Evolutionary conservation across 2,329 filamentous ascomycete species (phyloP), one percentile per base, ranked within the genome.

Genomic region (Exophiala mesophila): DNA sequence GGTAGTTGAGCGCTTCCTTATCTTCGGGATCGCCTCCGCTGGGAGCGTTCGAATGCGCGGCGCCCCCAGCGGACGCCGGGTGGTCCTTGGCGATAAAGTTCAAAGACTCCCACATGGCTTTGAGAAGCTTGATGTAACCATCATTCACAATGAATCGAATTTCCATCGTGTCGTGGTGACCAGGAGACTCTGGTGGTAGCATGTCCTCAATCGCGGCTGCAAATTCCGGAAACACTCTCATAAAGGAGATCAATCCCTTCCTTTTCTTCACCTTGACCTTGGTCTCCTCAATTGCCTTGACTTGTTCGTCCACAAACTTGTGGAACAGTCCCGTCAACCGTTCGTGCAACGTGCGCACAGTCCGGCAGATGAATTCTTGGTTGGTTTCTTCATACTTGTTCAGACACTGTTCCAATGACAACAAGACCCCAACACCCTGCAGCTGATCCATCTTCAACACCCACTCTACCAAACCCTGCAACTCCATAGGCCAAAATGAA

Each of bases 191-290:
- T 13, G 73, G 72, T 1, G 74, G 68, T 34, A 95, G 74, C 78
- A 94, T 89, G 58, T 83, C 88, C 65, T 96, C 89, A 1, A 96
- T 78, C 0, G 85, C 81, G 1, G 78, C 67, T n/a, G 82, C 82
- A 66, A 96, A 96, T 45, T 82, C 72, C 0, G 90, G 92, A 71
- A 97, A 97, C 29, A 90, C 83, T 52, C 87, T 85, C 71, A 97
- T 90, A 64, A 97, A 97, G 12, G 83, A 82, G 57, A 97, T 96
- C 43, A 98, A 87, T 8, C 92, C 90, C 68, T 94, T 96, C 54
- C 92, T 84, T 72, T 97, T 97, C 72, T 95, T 96, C 66, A 96
- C 88, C 71, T 96, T 96, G 63, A 98, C 90, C 66, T 97, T 97
- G 28, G 89, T 97, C 49, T 97, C 92, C 66, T 97, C 92, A 51